A percentile compares a stretch with the other conserved stretches of the same genome.
These are phyloP conservation scores for Oldenlandia corymbosa DNA, from an alignment of 257 asterid species.

Conservation along the genomic window DNA sequence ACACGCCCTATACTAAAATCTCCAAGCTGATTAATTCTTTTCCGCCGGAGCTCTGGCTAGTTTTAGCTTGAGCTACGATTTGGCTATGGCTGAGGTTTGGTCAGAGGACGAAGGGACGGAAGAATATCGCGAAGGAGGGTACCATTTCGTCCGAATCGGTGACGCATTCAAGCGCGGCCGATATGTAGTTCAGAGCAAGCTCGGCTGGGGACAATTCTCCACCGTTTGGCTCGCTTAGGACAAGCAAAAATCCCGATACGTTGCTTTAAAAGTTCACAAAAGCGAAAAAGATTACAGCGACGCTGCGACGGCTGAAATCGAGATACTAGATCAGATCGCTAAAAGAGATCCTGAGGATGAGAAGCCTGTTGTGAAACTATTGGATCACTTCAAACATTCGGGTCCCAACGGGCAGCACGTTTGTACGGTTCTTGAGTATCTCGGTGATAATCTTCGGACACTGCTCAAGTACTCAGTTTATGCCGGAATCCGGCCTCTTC, in stretches of 20 bases:
- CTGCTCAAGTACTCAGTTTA: constrained; percentile 81
- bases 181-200: constrained; percentile 89
- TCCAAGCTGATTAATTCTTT: no score
- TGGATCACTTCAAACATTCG: constrained; percentile 95
- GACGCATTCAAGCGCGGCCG: constrained; percentile 82
- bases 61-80: no score
- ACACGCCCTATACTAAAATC: no score
- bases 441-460: constrained; percentile 90
- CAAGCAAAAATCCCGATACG: constrained; percentile 59
- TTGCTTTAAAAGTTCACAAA: constrained; percentile 91
- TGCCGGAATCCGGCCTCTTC: constrained; percentile 68
- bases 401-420: constrained; percentile 97
- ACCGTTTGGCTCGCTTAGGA: constrained; percentile 99
- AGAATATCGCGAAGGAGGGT: constrained; percentile 94
- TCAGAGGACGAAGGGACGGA: constrained; percentile 98
- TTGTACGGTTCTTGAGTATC: constrained; percentile 91
- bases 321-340: constrained; percentile 78
- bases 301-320: constrained; percentile 95
- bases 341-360: constrained; percentile 85
- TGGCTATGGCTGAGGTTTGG: no score
- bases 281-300: constrained; percentile 93
- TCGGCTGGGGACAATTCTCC: constrained; percentile 99
- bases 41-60: no score
- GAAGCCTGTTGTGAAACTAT: constrained; percentile 85
- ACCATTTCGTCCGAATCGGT: constrained; percentile 87